These are phyloP conservation scores for Fusarium sp. DNA, from an alignment of 2,329 filamentous ascomycete genomes.

Conservation along the genomic window DNA sequence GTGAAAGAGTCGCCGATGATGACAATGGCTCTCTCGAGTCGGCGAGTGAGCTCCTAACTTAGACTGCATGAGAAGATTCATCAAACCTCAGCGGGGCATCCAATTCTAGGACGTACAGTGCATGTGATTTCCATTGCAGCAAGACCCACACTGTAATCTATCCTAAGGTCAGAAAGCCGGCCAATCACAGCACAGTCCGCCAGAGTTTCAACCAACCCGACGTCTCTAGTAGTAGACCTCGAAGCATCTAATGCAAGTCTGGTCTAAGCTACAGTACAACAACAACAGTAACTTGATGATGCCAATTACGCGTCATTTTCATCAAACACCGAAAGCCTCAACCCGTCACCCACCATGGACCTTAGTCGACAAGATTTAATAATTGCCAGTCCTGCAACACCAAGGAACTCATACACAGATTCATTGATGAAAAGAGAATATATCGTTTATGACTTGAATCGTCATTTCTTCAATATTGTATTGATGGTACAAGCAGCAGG, in stretches of 20 bases:
- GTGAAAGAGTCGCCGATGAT: slow-evolving; percentile 1
- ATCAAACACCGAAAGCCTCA: neutral
- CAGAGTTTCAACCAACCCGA: slow-evolving; percentile 14
- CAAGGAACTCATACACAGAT: neutral
- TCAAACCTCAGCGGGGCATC: slow-evolving; percentile 42
- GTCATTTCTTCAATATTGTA: slow-evolving; percentile 41
- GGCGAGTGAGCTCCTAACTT: slow-evolving; percentile 40
- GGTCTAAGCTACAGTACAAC: neutral
- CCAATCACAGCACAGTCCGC: neutral
- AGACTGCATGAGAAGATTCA: slow-evolving; percentile 42
- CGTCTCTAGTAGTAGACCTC: neutral
- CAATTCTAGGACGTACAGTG: slow-evolving; percentile 44
- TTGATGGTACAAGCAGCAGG: slow-evolving; percentile 55
- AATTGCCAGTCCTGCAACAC: neutral
- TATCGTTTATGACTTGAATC: slow-evolving; percentile 28
- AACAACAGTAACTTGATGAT: slow-evolving; percentile 27
- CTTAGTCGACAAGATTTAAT: neutral
- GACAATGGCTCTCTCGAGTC: slow-evolving; percentile 7
- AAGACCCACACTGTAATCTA: slow-evolving; percentile 34
- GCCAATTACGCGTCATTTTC: slow-evolving; percentile 26
- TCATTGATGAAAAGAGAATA: slow-evolving; percentile 12
- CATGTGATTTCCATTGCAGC: neutral
- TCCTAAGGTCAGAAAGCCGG: neutral
- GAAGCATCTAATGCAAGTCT: neutral
- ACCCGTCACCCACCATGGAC: neutral